A percentile compares a stretch with the other conserved stretches of the same genome.
phyloP scores from a whole-genome alignment of 2,329 filamentous ascomycete genomes.

The Diaporthe vexans region DNA sequence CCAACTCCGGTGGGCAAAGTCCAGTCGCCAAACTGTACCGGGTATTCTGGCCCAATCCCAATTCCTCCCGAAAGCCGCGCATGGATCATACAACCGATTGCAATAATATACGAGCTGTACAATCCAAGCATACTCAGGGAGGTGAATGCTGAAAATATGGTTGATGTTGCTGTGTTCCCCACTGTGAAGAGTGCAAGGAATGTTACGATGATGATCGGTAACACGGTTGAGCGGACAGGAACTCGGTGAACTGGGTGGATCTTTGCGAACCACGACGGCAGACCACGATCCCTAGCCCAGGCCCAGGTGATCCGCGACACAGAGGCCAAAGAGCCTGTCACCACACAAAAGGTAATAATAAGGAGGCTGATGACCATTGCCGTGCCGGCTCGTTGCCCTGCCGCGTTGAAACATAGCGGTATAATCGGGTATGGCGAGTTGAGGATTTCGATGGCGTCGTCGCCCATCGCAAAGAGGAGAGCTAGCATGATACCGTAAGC shows the following conservation, averaged over 20 bases:
- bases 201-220: conserved; percentile 46
- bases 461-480: conserved; percentile 53
- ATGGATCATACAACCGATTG: conserved; percentile 42
- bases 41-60: not conserved
- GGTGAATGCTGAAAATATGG: conserved; percentile 53
- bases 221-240: conserved; percentile 1
- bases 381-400: conserved; percentile 55
- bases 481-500: conserved; percentile 57
- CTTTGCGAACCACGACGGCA: conserved; percentile 31
- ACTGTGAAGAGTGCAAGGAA: conserved; percentile 56
- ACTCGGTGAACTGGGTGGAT: conserved; percentile 10
- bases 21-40: conserved; percentile 36
- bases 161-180: conserved; percentile 50
- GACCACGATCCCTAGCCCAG: conserved; percentile 61
- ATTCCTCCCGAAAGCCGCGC: conserved; percentile 22
- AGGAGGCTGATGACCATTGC: conserved; percentile 56
- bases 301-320: conserved; percentile 64
- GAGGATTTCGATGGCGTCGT: conserved; percentile 44
- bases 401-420: conserved; percentile 55
- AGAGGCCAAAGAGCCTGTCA: conserved; percentile 59
- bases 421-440: conserved; percentile 56
- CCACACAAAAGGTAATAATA: conserved; percentile 55
- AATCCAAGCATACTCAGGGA: conserved; percentile 30
- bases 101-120: conserved; percentile 42
- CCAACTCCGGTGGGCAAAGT: conserved; percentile 36